Base-by-base conservation (phyloP, 1,284 basidiomycete genomes). In the Malassezia caprae region DNA sequence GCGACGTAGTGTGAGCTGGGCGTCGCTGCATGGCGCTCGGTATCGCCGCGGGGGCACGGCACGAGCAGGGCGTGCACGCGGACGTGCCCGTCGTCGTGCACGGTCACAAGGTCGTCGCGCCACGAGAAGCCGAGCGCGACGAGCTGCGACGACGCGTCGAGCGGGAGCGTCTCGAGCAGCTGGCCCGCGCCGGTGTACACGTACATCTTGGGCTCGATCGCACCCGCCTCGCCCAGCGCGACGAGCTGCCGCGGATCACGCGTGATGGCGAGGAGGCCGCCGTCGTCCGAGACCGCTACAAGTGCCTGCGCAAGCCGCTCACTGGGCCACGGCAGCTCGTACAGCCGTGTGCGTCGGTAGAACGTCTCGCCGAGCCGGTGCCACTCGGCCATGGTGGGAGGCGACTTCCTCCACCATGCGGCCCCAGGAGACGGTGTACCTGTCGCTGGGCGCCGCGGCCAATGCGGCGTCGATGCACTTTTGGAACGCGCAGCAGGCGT, bases 71-170 rank as follows among this genome's bases (percentile, higher is more conserved):
- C 85, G 73, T 96, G 96, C 17, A 96, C 72, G 37, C 93, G 81
- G 72, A 94, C 96, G 8, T 82, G 80, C 15, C 93, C 93, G 66
- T 96, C 90, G 74, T 94, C 90, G 63, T 90, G 89, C 27, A 98
- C 77, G 6, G 93, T 82, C 0, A 86, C 83, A 31, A 96, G 80
- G 48, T 83, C 81, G 66, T 93, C 88, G 63, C 86, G 83, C 13
- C 76, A 61, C 0, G 87, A 87, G 84, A 88, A 90, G 26, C 88
- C 88, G 64, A 90, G 84, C 24, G 82, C 81, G 49, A 90, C 77
- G 51, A 90, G 85, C 67, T 80, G 49, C 80, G 82, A 68, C 8
- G 63, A 60, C 4, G 87, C 84, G 58, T 90, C 87, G 88, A 88
- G 91, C 85, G 70, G 68, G 24, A 78, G 65, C 44, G 71, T 76